Percentiles rank a stretch among this genome's conserved stretches.
Conservation (phyloP, 2,329 filamentous ascomycete species). For the Aphanoascus verrucosus region DNA sequence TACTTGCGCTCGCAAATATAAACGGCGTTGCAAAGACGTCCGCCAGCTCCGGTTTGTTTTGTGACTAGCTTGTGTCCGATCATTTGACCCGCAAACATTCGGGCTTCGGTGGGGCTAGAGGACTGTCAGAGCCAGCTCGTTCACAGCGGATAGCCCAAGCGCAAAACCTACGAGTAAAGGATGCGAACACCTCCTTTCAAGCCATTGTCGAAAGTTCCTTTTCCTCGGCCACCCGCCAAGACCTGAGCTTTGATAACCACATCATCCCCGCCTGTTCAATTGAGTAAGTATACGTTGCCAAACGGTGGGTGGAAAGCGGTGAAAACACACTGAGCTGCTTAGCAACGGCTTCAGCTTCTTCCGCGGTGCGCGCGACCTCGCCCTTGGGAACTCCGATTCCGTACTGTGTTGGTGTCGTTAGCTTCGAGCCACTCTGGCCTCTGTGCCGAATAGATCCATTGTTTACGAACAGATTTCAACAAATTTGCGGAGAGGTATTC, state of each 20-base stretch:
- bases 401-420: constrained; percentile 53
- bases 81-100: constrained; percentile 98
- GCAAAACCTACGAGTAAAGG: constrained; percentile 69
- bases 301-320: not conserved
- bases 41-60: constrained; percentile 92
- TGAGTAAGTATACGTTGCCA: constrained; percentile 18
- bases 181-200: constrained; percentile 97
- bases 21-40: constrained; percentile 91
- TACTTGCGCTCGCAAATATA: constrained; percentile 99
- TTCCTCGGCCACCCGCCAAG: constrained; percentile 91
- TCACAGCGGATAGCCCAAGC: not conserved
- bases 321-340: constrained; percentile 63
- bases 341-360: constrained; percentile 85
- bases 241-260: constrained; percentile 99
- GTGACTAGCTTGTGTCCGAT: constrained; percentile 99
- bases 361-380: constrained; percentile 66
- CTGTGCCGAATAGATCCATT: not conserved
- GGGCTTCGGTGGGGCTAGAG: constrained; percentile 68
- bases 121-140: constrained; percentile 10
- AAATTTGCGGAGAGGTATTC: constrained; percentile 95
- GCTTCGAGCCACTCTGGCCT: not conserved
- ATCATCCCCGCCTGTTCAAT: constrained; percentile 58
- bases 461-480: constrained; percentile 51
- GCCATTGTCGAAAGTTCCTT: constrained; percentile 95
- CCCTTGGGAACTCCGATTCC: constrained; percentile 88